phyloP scores from a whole-genome alignment of 805 yeast species.

The Saccharomycopsis selenospora region DNA sequence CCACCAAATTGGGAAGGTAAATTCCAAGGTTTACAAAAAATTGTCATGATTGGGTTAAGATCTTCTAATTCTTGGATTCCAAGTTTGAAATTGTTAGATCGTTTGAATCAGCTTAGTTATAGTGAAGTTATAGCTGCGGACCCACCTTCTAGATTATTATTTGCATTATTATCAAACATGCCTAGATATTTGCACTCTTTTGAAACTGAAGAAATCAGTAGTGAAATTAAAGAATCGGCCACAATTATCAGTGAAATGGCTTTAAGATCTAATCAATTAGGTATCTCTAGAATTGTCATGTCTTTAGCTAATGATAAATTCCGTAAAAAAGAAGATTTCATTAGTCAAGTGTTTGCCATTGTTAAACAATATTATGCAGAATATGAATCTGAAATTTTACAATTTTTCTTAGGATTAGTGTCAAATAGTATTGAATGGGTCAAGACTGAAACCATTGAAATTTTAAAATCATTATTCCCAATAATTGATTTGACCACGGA shows the following conservation, averaged over 20 bases:
- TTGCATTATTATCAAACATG: slow-evolving; percentile 67
- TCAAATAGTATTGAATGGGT: slow-evolving; percentile 77
- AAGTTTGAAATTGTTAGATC: slow-evolving; percentile 65
- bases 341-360: slow-evolving; percentile 69
- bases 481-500: slow-evolving; percentile 67
- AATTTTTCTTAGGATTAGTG: slow-evolving; percentile 69
- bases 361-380: slow-evolving; percentile 69
- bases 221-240: slow-evolving; percentile 47
- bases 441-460: slow-evolving; percentile 67
- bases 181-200: slow-evolving; percentile 83
- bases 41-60: slow-evolving; percentile 74
- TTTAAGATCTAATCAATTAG: slow-evolving; percentile 43
- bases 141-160: slow-evolving; percentile 51
- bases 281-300: slow-evolving; percentile 62
- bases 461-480: slow-evolving; percentile 69
- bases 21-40: slow-evolving; percentile 79
- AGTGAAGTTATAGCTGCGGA: slow-evolving; percentile 74
- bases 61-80: slow-evolving; percentile 77
- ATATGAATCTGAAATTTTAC: slow-evolving; percentile 65
- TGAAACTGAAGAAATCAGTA: slow-evolving; percentile 44
- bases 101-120: slow-evolving; percentile 56
- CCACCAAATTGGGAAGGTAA: slow-evolving; percentile 96
- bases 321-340: slow-evolving; percentile 83
- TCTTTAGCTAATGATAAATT: slow-evolving; percentile 75
- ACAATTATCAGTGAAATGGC: slow-evolving; percentile 57